Evolutionary conservation across 331 rosid genomes (phyloP).

Genomic region (Malus hybrid): DNA sequence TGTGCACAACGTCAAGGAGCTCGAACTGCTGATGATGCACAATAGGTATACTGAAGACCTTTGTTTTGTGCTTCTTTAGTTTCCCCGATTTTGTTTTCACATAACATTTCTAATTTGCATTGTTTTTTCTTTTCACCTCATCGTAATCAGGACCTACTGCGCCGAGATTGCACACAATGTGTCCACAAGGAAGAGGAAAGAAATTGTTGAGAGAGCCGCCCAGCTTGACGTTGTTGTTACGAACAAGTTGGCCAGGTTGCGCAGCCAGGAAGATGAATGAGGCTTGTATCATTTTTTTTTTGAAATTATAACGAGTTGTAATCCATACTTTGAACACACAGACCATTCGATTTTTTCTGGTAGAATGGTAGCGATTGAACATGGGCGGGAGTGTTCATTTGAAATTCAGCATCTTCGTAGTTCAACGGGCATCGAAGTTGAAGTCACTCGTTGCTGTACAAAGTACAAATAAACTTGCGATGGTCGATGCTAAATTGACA

Average conservation of each 20-base stretch:
- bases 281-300: background rate
- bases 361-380: background rate
- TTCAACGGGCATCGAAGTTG: too few species aligned
- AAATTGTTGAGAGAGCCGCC: constrained; percentile 79
- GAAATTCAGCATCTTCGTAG: background rate
- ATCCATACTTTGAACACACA: background rate
- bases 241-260: constrained; percentile 82
- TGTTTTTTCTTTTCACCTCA: constrained; percentile 15
- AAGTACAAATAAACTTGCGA: background rate
- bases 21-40: constrained; percentile 87
- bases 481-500: background rate
- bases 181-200: constrained; percentile 78
- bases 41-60: constrained; percentile 37
- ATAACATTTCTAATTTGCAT: background rate
- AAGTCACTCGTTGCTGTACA: too few species aligned
- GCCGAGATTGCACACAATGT: constrained; percentile 91
- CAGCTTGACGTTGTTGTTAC: constrained; percentile 88
- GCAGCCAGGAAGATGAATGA: constrained; percentile 89
- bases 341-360: background rate
- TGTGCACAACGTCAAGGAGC: constrained; percentile 69
- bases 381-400: background rate
- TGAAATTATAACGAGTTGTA: constrained; percentile 2
- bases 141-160: constrained; percentile 56
- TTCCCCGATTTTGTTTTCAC: background rate
- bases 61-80: too few species aligned